These are phyloP conservation scores for Cylindrotheca closterium DNA, from an alignment of 108 stramenopile genomes.

Conservation along the genomic window DNA sequence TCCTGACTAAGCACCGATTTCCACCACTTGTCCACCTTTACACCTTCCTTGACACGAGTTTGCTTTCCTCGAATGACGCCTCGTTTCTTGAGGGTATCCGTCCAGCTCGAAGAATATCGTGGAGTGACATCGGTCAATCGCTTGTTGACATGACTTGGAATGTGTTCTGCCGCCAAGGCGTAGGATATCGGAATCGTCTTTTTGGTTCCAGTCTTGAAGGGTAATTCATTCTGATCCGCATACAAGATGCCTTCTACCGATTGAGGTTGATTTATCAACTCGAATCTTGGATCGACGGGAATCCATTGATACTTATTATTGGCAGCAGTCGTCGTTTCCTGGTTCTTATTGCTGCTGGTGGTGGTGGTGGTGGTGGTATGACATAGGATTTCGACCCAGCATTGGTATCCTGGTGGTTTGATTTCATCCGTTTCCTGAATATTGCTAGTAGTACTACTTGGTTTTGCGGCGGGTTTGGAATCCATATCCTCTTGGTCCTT, in stretches of 20 bases:
- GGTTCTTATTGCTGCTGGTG: background rate
- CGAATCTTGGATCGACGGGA: slow-evolving; percentile 22
- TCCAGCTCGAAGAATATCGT: slow-evolving; percentile 71
- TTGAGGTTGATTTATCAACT: slow-evolving; percentile 44
- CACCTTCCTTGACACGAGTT: background rate
- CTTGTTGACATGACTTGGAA: background rate
- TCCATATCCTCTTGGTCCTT: slow-evolving; percentile 1
- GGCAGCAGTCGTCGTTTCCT: too few species aligned
- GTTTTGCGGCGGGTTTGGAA: slow-evolving; percentile 16
- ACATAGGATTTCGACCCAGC: slow-evolving; percentile 29
- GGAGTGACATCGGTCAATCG: slow-evolving; percentile 85
- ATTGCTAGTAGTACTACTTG: background rate
- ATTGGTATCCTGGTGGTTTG: background rate
- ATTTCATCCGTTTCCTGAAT: background rate
- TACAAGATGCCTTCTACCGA: slow-evolving; percentile 43
- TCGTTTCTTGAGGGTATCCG: slow-evolving; percentile 56
- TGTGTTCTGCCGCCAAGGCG: slow-evolving; percentile 71
- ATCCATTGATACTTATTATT: slow-evolving; percentile 23
- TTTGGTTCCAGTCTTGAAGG: slow-evolving; percentile 8
- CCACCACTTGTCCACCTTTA: slow-evolving; percentile 27
- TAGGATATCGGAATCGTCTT: slow-evolving; percentile 50
- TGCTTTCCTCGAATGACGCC: slow-evolving; percentile 42
- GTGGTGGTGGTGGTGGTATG: background rate
- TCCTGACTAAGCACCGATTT: slow-evolving; percentile 4
- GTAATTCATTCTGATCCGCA: slow-evolving; percentile 9